These are phyloP conservation scores for Epicoccum sorghinum DNA, from an alignment of 2,329 filamentous ascomycete genomes.

Conservation along the genomic window DNA sequence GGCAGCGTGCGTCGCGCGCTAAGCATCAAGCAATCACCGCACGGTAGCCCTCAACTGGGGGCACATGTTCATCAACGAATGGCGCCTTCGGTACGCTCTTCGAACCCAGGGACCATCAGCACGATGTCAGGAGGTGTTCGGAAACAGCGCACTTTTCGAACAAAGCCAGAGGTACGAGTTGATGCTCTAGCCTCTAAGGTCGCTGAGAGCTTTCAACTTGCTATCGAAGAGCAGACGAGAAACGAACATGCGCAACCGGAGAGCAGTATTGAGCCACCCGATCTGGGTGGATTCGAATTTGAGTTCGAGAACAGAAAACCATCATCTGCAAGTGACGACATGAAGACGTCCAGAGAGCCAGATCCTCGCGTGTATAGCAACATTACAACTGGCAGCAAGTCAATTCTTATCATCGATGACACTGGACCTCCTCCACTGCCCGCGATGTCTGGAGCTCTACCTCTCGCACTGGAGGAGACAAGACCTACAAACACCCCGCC, in stretches of 20 bases:
- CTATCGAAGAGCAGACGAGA: conserved; percentile 67
- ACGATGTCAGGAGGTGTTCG: conserved; percentile 36
- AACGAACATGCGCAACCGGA: conserved; percentile 36
- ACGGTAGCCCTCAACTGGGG: conserved; percentile 32
- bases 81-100: conserved; percentile 33
- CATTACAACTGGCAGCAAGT: conserved; percentile 83
- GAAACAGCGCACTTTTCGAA: conserved; percentile 39
- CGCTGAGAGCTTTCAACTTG: conserved; percentile 78
- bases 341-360: conserved; percentile 20
- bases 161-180: conserved; percentile 65
- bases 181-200: conserved; percentile 82
- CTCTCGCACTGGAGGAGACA: conserved; percentile 17
- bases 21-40: conserved; percentile 61
- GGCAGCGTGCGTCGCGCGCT: conserved; percentile 84
- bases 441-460: conserved; percentile 60
- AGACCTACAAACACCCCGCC: not conserved
- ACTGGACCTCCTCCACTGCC: conserved; percentile 62
- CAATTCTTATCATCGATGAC: conserved; percentile 84
- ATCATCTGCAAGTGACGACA: conserved; percentile 19
- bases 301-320: conserved; percentile 38
- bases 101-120: conserved; percentile 35
- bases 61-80: conserved; percentile 28
- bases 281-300: conserved; percentile 43
- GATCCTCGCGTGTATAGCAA: conserved; percentile 55
- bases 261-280: conserved; percentile 24